Conservation (phyloP, 495 filamentous ascomycete species). For the Penicillium atrosanguineum region DNA sequence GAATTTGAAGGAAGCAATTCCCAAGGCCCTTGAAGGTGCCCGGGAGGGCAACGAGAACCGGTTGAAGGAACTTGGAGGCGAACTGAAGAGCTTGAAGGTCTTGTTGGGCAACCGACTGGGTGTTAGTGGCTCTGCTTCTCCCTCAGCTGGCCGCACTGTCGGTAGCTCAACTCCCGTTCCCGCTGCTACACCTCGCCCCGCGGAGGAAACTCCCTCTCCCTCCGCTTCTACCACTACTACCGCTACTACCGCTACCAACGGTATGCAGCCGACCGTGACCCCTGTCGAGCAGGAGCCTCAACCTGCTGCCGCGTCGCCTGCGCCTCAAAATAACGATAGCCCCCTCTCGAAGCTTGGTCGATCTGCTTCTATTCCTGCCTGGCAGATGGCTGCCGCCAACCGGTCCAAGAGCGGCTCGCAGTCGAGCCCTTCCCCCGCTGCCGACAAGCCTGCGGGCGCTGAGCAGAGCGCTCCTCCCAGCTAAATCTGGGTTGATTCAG, state of each 20-base stretch:
- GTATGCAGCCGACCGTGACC: conserved; percentile 29
- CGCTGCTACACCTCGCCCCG: conserved; percentile 29
- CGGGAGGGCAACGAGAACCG: conserved; percentile 78
- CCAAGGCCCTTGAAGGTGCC: conserved; percentile 81
- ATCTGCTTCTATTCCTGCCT: conserved; percentile 78
- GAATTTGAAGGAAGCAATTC: conserved; percentile 76
- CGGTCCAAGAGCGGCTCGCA: conserved; percentile 48
- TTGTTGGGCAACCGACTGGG: conserved; percentile 79
- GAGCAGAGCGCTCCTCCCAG: conserved; percentile 35
- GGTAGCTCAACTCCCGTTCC: conserved; percentile 26
- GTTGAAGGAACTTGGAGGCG: conserved; percentile 78
- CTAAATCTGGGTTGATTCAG: conserved; percentile 12
- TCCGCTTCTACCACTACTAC: conserved; percentile 23
- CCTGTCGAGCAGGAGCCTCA: conserved; percentile 32
- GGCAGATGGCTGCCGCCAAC: conserved; percentile 79
- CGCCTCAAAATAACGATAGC: conserved; percentile 35
- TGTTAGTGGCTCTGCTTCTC: conserved; percentile 34
- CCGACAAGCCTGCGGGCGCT: conserved; percentile 18
- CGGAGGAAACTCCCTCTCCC: conserved; percentile 17
- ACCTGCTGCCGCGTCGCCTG: conserved; percentile 36
- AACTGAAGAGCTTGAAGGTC: conserved; percentile 90
- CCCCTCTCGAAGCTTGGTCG: conserved; percentile 45
- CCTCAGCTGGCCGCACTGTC: conserved; percentile 33
- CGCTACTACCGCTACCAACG: conserved; percentile 19
- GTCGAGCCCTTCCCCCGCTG: conserved; percentile 21